Percentiles rank a stretch among this genome's conserved stretches.
These are phyloP conservation scores for Singerocomus inundabilis DNA, from an alignment of 1,284 basidiomycete genomes.

Conservation along the genomic window DNA sequence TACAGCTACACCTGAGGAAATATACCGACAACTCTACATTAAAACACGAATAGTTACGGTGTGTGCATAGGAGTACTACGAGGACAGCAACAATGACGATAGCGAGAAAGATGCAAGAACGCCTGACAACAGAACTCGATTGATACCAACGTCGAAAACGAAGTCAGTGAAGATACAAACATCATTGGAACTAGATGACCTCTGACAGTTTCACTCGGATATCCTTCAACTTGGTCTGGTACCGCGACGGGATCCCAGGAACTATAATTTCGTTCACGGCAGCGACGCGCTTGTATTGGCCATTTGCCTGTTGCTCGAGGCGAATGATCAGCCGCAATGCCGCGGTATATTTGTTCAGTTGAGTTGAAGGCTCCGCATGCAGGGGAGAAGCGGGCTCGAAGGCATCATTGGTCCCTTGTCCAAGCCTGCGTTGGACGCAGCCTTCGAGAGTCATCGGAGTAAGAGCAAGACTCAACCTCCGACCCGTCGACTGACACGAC, in stretches of 20 bases:
- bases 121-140: too few species aligned
- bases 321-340: conserved; percentile 2
- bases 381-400: neutral
- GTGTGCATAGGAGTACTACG: too few species aligned
- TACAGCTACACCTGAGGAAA: too few species aligned
- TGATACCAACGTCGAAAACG: too few species aligned
- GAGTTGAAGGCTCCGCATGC: neutral
- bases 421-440: neutral
- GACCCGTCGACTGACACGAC: neutral
- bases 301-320: neutral
- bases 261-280: conserved; percentile 5
- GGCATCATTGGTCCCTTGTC: neutral
- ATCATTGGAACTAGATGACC: neutral
- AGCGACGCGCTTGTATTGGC: conserved; percentile 7
- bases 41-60: too few species aligned
- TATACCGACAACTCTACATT: too few species aligned
- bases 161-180: too few species aligned
- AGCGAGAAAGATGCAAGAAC: too few species aligned
- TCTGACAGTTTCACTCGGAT: neutral
- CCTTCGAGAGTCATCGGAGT: neutral
- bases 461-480: neutral
- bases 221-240: neutral
- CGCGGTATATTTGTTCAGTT: neutral
- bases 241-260: neutral
- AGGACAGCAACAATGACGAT: too few species aligned